Evolutionary conservation across 352 stramenopile species (phyloP), one percentile per base, ranked within the genome.

Genomic region (Phytophthora pluvialis): DNA sequence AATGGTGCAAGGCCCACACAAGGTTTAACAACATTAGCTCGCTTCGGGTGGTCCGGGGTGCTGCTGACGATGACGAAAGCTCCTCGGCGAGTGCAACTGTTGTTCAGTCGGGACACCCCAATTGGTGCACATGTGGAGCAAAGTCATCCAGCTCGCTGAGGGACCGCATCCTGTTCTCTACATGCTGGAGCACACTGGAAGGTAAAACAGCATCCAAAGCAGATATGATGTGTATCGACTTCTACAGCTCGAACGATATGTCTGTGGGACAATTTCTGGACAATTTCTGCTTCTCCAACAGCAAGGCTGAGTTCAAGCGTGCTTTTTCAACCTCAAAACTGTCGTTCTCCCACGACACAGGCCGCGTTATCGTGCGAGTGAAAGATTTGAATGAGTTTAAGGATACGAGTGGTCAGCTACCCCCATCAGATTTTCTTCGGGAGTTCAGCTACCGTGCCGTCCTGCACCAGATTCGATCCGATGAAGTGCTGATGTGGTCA

Each of bases 191-290:
- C 49, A 75, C 84, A 16, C 63, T 96, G 5, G 79, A 93, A 6
- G 85, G 81, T 1, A 89, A 84, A 44, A 89, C 74, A 4, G 81
- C 86, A 28, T 96, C 88, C 9, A 89, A 90, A 60, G 85, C 88
- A 21, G 85, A 96, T 46, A 91, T 94, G 81, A 93, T 94, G 80
- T 94, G 86, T 57, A 94, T 96, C 35, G 83, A 94, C 65, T 96
- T 96, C 31, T 95, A 92, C 70, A 92, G 74, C 57, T 73, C 79
- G 7, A 92, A 91, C 43, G 88, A 96, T 60, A 92, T 85, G 70
- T 94, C 86, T 2, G 69, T 96, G 7, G 86, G 86, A 1, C 83
- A 95, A 59, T 96, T 96, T 46, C 42, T 96, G 29, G 75, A 84
- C 18, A 89, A 78, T 31, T 95, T 89, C 45, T 96, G 88, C 60